Evolutionary conservation across 768 basidiomycete genomes (phyloP).

Genomic region (Dendrothele bispora): DNA sequence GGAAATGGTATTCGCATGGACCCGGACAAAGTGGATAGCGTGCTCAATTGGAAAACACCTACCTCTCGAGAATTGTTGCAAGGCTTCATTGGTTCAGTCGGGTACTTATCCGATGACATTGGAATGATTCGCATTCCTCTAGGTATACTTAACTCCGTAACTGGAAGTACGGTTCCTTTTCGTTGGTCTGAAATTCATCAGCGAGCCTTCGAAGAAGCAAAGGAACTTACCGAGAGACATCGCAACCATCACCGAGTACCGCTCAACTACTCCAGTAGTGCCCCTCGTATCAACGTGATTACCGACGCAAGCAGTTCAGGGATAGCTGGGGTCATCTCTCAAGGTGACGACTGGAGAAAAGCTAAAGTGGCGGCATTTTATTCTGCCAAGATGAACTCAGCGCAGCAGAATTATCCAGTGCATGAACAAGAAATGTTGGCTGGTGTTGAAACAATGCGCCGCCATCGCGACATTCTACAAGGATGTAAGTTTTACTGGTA

Average conservation of each 20-base stretch:
- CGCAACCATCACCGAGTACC: conserved; percentile 17
- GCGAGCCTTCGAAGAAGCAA: conserved; percentile 10
- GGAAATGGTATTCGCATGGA: conserved; percentile 36
- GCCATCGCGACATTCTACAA: conserved; percentile 11
- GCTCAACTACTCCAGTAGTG: conserved; percentile 20
- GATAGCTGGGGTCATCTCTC: conserved; percentile 14
- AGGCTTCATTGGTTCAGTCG: conserved; percentile 25
- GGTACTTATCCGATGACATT: conserved; percentile 26
- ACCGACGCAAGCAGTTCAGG: conserved; percentile 21
- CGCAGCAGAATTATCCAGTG: conserved; percentile 22
- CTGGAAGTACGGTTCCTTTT: conserved; percentile 5
- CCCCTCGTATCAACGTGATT: conserved; percentile 20
- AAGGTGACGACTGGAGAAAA: conserved; percentile 15
- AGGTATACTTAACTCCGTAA: conserved; percentile 20
- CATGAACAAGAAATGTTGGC: conserved; percentile 30
- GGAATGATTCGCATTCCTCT: conserved; percentile 21
- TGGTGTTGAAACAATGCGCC: conserved; percentile 18
- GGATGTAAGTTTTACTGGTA: conserved; percentile 14
- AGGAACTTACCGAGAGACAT: conserved; percentile 5
- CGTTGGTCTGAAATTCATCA: conserved; percentile 8
- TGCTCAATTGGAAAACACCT: conserved; percentile 21
- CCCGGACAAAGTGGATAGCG: conserved; percentile 35
- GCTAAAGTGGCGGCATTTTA: conserved; percentile 18
- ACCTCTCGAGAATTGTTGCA: conserved; percentile 21
- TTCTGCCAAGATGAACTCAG: conserved; percentile 17